Evolutionary conservation across 371 early-diverging fungal species (phyloP), one percentile per base, ranked within the genome.

Genomic region (Syncephalastrum monosporum): DNA sequence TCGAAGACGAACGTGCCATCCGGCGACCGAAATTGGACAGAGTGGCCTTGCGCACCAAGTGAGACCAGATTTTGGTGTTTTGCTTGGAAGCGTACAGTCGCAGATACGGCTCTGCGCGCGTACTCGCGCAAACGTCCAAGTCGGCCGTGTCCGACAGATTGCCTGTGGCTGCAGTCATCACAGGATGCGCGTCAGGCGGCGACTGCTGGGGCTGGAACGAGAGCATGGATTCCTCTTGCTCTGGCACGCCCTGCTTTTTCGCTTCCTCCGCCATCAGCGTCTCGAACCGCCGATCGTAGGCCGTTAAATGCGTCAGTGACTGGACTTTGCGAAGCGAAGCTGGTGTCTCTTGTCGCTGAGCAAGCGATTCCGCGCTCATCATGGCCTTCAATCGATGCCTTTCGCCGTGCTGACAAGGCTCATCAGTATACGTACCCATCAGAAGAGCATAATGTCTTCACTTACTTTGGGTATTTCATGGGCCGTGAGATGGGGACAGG

Each of bases 1-100:
- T 48, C 19, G 48, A 13, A 24, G 38, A 33, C 3, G 48, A 48
- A 4, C 48, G 48, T 12, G 27, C 8, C 38, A 55, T 23, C 12
- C 45, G 42, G 25, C 45, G 43, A 33, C 60, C 42, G 24, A 63
- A 43, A 8, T 54, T 53, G n/a, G 53, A 45, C 17, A 69, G 42
- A 0, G 62, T 63, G 0, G 65, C 60, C 15, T 49, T 47, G 19
- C 53, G 49, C 17, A 62, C 46, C 16, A 69, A 41, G 51, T 63
- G 45, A 6, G 69, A 59, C 60, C 55, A 60, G n/a, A 57, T 61
- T 29, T 65, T 65, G 16, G 52, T 50, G 16, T 60, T 55, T 29
- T 59, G 59, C 54, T 59, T 52, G 45, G 60, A 56, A 12, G 67
- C 67, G 47, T 59, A 59, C 6, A 62, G 51, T 19, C 53, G 42